These are phyloP conservation scores for Handroanthus guayacan DNA, from an alignment of 257 asterid species.

Conservation along the genomic window DNA sequence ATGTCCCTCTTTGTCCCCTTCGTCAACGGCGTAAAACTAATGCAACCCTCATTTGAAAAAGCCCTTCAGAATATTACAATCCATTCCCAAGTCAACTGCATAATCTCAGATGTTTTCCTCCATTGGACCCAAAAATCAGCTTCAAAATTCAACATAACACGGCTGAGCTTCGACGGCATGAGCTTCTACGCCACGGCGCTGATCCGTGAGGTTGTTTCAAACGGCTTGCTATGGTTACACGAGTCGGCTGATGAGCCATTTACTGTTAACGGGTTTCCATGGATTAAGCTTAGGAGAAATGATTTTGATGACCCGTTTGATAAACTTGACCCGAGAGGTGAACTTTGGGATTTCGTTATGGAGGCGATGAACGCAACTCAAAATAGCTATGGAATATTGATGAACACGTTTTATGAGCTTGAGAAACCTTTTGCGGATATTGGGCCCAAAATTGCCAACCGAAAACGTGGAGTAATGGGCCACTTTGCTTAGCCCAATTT, in stretches of 20 bases:
- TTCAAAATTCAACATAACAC: slow-evolving; percentile 49
- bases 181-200: slow-evolving; percentile 36
- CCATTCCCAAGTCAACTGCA: slow-evolving; percentile 39
- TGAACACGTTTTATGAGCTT: slow-evolving; percentile 67
- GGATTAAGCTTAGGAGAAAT: slow-evolving; percentile 58
- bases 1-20: slow-evolving; percentile 57
- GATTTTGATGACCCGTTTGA: slow-evolving; percentile 49
- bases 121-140: slow-evolving; percentile 70
- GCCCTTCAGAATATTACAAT: slow-evolving; percentile 34
- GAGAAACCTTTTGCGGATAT: slow-evolving; percentile 50
- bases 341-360: slow-evolving; percentile 38
- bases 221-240: slow-evolving; percentile 32
- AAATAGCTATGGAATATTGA: slow-evolving; percentile 58
- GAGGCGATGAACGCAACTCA: neutral
- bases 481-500: slow-evolving; percentile 54
- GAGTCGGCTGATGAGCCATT: slow-evolving; percentile 53
- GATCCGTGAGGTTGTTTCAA: rapidly evolving
- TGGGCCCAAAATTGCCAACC: neutral
- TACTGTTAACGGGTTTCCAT: slow-evolving; percentile 47
- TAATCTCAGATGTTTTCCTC: slow-evolving; percentile 75
- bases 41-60: slow-evolving; percentile 65
- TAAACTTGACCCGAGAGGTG: slow-evolving; percentile 43
- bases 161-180: slow-evolving; percentile 61
- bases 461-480: slow-evolving; percentile 58
- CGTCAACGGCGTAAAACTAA: slow-evolving; percentile 43